phyloP scores from a whole-genome alignment of 2,329 filamentous ascomycete genomes.

The Ophiostoma perfectum region DNA sequence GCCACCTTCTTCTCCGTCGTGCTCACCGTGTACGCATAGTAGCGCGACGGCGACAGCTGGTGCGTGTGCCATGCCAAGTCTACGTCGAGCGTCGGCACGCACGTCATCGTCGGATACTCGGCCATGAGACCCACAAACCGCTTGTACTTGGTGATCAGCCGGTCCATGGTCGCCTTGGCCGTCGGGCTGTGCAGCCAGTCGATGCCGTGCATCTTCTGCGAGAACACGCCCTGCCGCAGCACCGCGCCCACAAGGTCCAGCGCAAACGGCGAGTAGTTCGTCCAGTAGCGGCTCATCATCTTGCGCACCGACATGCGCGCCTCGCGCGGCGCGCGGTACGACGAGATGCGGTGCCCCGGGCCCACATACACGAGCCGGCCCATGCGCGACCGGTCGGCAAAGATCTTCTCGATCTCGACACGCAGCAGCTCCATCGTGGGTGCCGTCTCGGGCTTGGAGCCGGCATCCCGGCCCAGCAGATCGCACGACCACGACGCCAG shows the following conservation, averaged over 20 bases:
- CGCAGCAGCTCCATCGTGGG: constrained; percentile 49
- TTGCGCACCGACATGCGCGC: constrained; percentile 49
- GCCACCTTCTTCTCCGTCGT: constrained; percentile 31
- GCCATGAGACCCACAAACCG: constrained; percentile 60
- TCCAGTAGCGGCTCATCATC: constrained; percentile 68
- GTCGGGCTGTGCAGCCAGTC: constrained; percentile 74
- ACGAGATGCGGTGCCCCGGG: not conserved
- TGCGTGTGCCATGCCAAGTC: constrained; percentile 79
- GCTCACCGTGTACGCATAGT: constrained; percentile 53
- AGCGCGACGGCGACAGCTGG: constrained; percentile 60
- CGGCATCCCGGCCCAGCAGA: constrained; percentile 33
- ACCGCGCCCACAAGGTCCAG: constrained; percentile 62
- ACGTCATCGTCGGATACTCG: constrained; percentile 40
- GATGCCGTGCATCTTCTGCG: constrained; percentile 66
- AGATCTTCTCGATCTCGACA: constrained; percentile 42
- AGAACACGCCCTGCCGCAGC: constrained; percentile 59
- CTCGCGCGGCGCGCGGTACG: constrained; percentile 15
- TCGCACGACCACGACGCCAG: constrained; percentile 27
- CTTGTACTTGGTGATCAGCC: constrained; percentile 59
- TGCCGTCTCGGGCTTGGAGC: constrained; percentile 22
- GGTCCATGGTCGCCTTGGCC: constrained; percentile 55
- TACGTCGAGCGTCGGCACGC: constrained; percentile 67
- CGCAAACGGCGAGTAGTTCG: constrained; percentile 59
- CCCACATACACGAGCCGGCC: constrained; percentile 36
- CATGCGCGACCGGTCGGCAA: constrained; percentile 38